Percentiles rank a stretch among this genome's conserved stretches.
These are phyloP conservation scores for Grosmannia penicillata DNA, from an alignment of 2,329 filamentous ascomycete species.

Conservation along the genomic window DNA sequence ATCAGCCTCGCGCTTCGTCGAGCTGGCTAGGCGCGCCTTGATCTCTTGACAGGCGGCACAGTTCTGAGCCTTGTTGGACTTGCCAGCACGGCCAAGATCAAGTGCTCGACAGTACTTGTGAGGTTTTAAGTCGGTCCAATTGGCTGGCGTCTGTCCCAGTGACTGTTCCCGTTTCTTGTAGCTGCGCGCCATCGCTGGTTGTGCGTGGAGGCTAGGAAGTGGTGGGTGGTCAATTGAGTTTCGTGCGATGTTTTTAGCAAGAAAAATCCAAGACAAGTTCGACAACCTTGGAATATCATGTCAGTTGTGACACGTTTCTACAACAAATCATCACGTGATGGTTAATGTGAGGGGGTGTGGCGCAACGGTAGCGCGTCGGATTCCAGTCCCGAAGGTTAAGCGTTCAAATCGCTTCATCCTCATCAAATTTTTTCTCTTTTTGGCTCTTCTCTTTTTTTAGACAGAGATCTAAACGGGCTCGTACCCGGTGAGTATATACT, in stretches of 20 bases:
- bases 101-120: slow-evolving; percentile 9
- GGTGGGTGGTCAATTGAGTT: background rate
- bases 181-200: slow-evolving; percentile 5
- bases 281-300: no score
- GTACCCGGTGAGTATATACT: no score
- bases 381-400: no score
- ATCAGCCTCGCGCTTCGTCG: slow-evolving; percentile 2
- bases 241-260: background rate
- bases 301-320: no score
- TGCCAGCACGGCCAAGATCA: slow-evolving; percentile 6
- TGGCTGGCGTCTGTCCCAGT: slow-evolving; percentile 5
- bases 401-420: no score
- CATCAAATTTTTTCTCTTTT: background rate
- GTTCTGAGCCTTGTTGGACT: slow-evolving; percentile 8
- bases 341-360: no score
- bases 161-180: slow-evolving; percentile 4
- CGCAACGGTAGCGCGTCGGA: no score
- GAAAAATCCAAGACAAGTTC: background rate
- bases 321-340: no score
- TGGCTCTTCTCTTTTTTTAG: background rate
- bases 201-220: background rate
- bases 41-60: slow-evolving; percentile 5
- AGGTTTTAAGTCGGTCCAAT: slow-evolving; percentile 7
- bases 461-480: no score
- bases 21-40: slow-evolving; percentile 5